Conservation (phyloP, 1,284 basidiomycete genomes). For the Vanrija sp. region DNA sequence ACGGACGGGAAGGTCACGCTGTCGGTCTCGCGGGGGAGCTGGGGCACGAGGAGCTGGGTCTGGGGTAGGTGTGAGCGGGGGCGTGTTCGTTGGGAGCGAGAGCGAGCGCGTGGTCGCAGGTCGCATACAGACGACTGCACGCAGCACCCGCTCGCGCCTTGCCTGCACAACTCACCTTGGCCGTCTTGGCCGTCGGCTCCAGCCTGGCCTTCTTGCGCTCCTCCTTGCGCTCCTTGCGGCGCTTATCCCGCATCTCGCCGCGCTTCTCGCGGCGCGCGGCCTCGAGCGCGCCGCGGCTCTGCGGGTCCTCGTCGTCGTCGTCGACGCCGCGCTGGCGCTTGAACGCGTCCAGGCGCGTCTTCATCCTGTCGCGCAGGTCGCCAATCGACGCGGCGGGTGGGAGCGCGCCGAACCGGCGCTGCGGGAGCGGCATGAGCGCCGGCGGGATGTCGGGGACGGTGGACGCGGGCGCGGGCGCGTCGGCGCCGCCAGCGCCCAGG, state of each 20-base stretch:
- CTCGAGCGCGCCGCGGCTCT: constrained; percentile 68
- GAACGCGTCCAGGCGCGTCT: constrained; percentile 69
- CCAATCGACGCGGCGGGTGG: constrained; percentile 63
- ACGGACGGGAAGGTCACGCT: constrained; percentile 69
- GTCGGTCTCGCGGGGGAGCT: constrained; percentile 40
- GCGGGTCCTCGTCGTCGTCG: constrained; percentile 24
- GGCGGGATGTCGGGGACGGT: constrained; percentile 13
- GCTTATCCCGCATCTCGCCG: constrained; percentile 73
- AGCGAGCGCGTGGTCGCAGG: too few species aligned
- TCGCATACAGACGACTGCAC: too few species aligned
- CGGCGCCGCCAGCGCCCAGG: constrained; percentile 44
- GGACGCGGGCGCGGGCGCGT: constrained; percentile 32
- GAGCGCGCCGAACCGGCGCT: constrained; percentile 57
- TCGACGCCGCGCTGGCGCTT: constrained; percentile 53
- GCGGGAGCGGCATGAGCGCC: constrained; percentile 5
- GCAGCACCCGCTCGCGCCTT: constrained; percentile 3
- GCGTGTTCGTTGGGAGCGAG: not conserved
- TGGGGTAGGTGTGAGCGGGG: not conserved
- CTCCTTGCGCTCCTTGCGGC: constrained; percentile 78
- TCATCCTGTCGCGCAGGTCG: constrained; percentile 71
- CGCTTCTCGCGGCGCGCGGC: constrained; percentile 71
- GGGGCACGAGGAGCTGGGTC: constrained; percentile 62
- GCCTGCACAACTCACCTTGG: constrained; percentile 35
- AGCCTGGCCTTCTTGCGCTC: constrained; percentile 61
- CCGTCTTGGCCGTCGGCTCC: constrained; percentile 38